Evolutionary conservation across 352 stramenopile genomes (phyloP).

Genomic region (Pythium utonaiense): DNA sequence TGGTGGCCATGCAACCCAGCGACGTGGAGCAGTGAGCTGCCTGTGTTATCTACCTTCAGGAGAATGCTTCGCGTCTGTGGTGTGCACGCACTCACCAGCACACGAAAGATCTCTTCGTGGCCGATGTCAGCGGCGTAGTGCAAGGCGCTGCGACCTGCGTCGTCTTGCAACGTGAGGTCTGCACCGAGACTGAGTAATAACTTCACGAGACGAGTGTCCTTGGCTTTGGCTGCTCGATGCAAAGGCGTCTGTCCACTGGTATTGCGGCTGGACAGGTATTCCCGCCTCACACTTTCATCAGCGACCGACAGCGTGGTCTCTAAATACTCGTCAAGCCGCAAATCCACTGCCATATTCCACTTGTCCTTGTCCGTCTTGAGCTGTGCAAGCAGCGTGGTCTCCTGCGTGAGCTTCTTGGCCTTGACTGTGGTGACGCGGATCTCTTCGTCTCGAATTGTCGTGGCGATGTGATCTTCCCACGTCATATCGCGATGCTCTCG

Average conservation of each 20-base stretch:
- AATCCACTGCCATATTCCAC: slow-evolving; percentile 69
- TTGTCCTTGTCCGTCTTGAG: slow-evolving; percentile 54
- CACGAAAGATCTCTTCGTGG: slow-evolving; percentile 39
- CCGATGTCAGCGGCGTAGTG: slow-evolving; percentile 42
- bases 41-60: slow-evolving; percentile 30
- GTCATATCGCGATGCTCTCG: slow-evolving; percentile 57
- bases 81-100: slow-evolving; percentile 24
- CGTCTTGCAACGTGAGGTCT: slow-evolving; percentile 31
- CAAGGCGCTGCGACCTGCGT: slow-evolving; percentile 41
- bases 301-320: slow-evolving; percentile 28
- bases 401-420: slow-evolving; percentile 45
- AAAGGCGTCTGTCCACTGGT: slow-evolving; percentile 49
- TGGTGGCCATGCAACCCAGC: slow-evolving; percentile 37
- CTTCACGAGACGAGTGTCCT: slow-evolving; percentile 37
- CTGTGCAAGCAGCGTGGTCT: slow-evolving; percentile 50
- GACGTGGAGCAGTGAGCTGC: slow-evolving; percentile 47
- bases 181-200: slow-evolving; percentile 40
- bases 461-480: slow-evolving; percentile 57
- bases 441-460: slow-evolving; percentile 25
- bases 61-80: slow-evolving; percentile 22
- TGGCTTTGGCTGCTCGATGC: slow-evolving; percentile 45
- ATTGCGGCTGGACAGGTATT: slow-evolving; percentile 42
- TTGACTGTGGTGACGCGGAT: slow-evolving; percentile 17
- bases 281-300: slow-evolving; percentile 8
- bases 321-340: slow-evolving; percentile 44